Conservation (phyloP, 441 rosid species). For the Euphorbia corollata region DNA sequence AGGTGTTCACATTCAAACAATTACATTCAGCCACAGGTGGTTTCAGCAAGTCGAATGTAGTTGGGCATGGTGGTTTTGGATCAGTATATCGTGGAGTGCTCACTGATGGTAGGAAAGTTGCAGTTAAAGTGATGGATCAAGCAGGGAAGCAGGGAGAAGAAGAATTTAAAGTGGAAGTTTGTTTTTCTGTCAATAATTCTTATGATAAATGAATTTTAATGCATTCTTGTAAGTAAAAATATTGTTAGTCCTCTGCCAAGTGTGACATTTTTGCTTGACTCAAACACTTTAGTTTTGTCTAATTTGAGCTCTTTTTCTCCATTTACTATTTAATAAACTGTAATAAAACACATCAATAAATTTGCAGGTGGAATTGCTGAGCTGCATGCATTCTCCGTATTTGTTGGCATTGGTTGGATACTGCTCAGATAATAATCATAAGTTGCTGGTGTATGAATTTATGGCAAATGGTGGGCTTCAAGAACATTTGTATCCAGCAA, state of each 20-base stretch:
- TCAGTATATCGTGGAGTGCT: constrained; percentile 80
- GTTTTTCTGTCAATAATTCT: constrained; percentile 3
- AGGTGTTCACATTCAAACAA: constrained; percentile 72
- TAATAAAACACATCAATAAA: constrained; percentile 2
- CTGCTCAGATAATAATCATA: constrained; percentile 63
- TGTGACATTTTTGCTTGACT: not conserved
- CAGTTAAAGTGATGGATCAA: constrained; percentile 81
- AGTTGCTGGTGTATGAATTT: constrained; percentile 71
- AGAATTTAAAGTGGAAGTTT: constrained; percentile 84
- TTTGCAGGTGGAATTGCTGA: constrained; percentile 65
- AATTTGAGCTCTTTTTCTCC: not conserved
- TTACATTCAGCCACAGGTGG: constrained; percentile 78
- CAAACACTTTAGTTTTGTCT: not conserved
- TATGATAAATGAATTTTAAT: not conserved
- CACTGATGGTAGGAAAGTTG: constrained; percentile 72
- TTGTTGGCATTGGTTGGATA: constrained; percentile 78
- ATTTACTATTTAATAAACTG: constrained; percentile 6
- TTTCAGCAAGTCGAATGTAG: constrained; percentile 81
- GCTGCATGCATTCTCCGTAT: constrained; percentile 64
- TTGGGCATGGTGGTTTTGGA: constrained; percentile 95
- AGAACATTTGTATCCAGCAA: constrained; percentile 53
- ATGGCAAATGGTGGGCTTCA: constrained; percentile 69
- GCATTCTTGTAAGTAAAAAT: not conserved
- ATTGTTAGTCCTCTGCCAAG: not conserved
- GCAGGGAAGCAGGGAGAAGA: constrained; percentile 89